Evolutionary conservation across 495 filamentous ascomycete genomes (phyloP), one percentile per base, ranked within the genome.

Genomic region (Annulohypoxylon bovei): DNA sequence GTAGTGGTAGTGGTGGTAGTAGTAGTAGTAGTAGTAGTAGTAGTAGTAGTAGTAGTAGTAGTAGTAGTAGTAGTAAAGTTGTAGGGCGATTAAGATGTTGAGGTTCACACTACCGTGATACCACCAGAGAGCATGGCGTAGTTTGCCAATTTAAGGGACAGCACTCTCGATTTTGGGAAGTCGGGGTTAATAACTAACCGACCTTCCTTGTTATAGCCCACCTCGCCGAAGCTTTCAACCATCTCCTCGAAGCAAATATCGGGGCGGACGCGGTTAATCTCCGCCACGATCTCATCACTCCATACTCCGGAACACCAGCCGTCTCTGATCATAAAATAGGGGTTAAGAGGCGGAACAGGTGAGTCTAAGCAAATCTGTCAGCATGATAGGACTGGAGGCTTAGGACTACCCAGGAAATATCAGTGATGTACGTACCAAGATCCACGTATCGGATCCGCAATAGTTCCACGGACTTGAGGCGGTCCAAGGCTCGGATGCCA

Each of bases 361-460:
- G 85, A 86, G 67, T 88, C 85, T 88, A 39, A 12, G 42, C 16
- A 47, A 49, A 14, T 52, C 1, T 14, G 42, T 76, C 42, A 76
- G 70, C 68, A 62, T 28, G 0, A 20, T 6, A 62, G 7, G 32
- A 35, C 16, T 23, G 12, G 32, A 7, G 20, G 37, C 32, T 39
- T 37, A 37, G 37, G 37, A 42, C 39, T 40, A 42, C 39, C 16
- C 2, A 16, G 73, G 79, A 49, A 75, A 73, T 33, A n/a, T 32
- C 49, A 27, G 16, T 28, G 25, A 28, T 23, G 40, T 60, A 81
- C 75, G 79, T 82, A 85, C 90, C 89, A 2, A 92, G 83, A 74
- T 93, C 90, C 23, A 93, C 87, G 73, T 89, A 92, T 55, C 89
- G 88, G 68, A 93, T 90, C 59, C 89, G 81, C 23, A 93, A 77